These are phyloP conservation scores for Ganoderma lingzhi DNA, from an alignment of 1,284 basidiomycete genomes.

Conservation along the genomic window DNA sequence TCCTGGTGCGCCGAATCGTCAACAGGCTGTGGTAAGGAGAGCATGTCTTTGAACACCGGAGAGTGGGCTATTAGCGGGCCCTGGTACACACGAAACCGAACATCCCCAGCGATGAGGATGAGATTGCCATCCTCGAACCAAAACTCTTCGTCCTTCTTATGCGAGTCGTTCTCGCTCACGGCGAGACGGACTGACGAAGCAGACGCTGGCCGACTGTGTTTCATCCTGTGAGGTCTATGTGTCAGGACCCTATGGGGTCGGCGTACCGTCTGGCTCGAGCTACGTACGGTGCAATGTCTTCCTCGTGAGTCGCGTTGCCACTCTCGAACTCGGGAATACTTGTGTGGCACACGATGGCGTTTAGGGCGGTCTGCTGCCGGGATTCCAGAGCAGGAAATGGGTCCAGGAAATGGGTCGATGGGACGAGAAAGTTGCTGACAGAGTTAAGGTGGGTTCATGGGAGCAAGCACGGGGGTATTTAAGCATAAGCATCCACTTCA, in stretches of 20 bases:
- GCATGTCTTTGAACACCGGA: slow-evolving; percentile 25
- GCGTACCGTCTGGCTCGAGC: not conserved
- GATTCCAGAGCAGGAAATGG: not conserved
- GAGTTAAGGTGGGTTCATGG: not conserved
- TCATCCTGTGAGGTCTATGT: not conserved
- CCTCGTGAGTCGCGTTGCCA: not conserved
- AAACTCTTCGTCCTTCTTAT: slow-evolving; percentile 17
- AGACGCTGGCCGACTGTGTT: slow-evolving; percentile 8
- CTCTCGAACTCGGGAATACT: not conserved
- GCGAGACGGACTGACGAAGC: not conserved
- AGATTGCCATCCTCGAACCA: slow-evolving; percentile 24
- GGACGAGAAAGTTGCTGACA: not conserved
- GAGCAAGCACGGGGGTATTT: slow-evolving; percentile 5
- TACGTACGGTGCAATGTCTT: not conserved
- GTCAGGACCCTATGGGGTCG: not conserved
- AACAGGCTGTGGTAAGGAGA: slow-evolving; percentile 20
- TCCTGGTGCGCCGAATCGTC: not conserved
- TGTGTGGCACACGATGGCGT: not conserved
- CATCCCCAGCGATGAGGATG: slow-evolving; percentile 19
- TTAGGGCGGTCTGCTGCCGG: not conserved
- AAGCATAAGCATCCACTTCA: slow-evolving; percentile 6
- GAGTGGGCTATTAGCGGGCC: slow-evolving; percentile 21
- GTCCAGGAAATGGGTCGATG: not conserved
- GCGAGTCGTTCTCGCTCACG: not conserved
- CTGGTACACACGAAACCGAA: slow-evolving; percentile 23